phyloP scores from a whole-genome alignment of 2,329 filamentous ascomycete genomes.

The Colletotrichum zoysiae region DNA sequence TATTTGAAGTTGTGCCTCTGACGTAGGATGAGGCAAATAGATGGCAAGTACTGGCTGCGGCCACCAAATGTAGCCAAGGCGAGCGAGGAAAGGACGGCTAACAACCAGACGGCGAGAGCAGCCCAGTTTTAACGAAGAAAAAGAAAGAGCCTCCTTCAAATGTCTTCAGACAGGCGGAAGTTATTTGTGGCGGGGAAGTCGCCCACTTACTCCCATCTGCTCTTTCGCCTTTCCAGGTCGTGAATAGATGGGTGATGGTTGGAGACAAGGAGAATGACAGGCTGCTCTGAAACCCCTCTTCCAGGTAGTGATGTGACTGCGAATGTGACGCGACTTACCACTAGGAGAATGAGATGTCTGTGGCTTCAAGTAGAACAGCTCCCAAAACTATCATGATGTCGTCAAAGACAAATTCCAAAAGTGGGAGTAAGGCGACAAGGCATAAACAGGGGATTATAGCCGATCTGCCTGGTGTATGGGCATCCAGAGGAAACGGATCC shows the following conservation, averaged over 20 bases:
- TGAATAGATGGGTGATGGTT: background rate
- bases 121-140: background rate
- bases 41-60: background rate
- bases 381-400: slow-evolving; percentile 59
- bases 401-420: slow-evolving; percentile 44
- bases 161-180: background rate
- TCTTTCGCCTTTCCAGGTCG: slow-evolving; percentile 1
- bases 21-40: slow-evolving; percentile 19
- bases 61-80: background rate
- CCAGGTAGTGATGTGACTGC: background rate
- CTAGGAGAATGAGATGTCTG: slow-evolving; percentile 54
- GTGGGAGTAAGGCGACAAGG: slow-evolving; percentile 37
- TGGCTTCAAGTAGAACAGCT: slow-evolving; percentile 47
- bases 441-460: slow-evolving; percentile 32
- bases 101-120: background rate
- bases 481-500: slow-evolving; percentile 29
- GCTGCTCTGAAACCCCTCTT: background rate
- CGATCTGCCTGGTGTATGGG: slow-evolving; percentile 28
- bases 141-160: background rate
- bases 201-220: background rate
- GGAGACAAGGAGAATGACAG: background rate
- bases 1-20: slow-evolving; percentile 18
- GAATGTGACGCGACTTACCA: slow-evolving; percentile 51
- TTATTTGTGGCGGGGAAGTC: slow-evolving; percentile 9
- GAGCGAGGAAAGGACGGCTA: background rate